phyloP scores from a whole-genome alignment of 345 rosid species.

The Arabidopsis arenosa region DNA sequence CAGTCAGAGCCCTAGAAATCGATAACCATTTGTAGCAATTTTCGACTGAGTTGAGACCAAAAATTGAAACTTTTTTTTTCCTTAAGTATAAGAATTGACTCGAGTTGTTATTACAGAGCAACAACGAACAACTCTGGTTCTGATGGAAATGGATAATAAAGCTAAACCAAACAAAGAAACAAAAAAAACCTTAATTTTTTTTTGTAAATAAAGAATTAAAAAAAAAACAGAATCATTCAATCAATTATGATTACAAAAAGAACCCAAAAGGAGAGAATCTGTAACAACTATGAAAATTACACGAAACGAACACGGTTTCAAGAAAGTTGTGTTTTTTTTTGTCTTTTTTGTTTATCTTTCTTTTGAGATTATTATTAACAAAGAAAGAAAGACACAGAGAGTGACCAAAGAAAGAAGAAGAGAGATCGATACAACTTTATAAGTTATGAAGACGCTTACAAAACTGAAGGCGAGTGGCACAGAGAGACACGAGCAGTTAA shows the following conservation, averaged over 20 bases:
- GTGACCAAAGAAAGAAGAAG: conserved; percentile 11
- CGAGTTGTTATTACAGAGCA: conserved; percentile 28
- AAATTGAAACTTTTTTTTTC: not conserved
- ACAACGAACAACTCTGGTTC: conserved; percentile 25
- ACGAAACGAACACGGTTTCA: conserved; percentile 36
- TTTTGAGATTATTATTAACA: conserved; percentile 7
- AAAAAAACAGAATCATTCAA: conserved; percentile 27
- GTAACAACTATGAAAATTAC: conserved; percentile 26
- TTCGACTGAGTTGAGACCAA: conserved; percentile 18
- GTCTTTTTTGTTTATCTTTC: not conserved
- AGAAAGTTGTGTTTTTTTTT: not conserved
- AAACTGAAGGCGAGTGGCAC: conserved; percentile 42
- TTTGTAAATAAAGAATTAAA: not conserved
- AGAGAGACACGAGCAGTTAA: conserved; percentile 36
- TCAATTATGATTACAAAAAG: conserved; percentile 3
- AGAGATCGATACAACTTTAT: not conserved
- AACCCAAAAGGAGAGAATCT: conserved; percentile 11
- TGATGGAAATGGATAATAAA: conserved; percentile 14
- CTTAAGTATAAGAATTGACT: not conserved
- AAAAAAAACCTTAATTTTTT: not conserved
- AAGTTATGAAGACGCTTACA: conserved; percentile 38
- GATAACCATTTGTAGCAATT: conserved; percentile 3
- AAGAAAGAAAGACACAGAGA: not conserved
- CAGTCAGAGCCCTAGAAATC: not conserved
- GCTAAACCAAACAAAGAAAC: not conserved